Conservation (phyloP, 75 land plant species). For the Azolla pinnata region DNA sequence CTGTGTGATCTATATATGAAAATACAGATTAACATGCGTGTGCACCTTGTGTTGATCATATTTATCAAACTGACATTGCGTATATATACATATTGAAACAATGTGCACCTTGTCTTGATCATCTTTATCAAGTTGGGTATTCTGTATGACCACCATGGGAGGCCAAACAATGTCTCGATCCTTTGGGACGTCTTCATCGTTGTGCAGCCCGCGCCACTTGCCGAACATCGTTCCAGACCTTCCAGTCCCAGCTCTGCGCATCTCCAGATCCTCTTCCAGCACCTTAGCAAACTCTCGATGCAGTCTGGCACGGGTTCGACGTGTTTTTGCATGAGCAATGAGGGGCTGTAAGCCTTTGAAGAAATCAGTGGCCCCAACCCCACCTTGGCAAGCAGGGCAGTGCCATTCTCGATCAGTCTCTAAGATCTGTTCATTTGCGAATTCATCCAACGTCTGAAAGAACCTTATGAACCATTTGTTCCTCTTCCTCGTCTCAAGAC, state of each 20-base stretch:
- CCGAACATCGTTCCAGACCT: conserved; percentile 49
- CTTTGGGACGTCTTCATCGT: conserved; percentile 12
- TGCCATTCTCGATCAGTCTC: conserved; percentile 89
- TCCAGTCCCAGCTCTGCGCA: conserved; percentile 41
- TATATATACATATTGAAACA: too few relatives aligned
- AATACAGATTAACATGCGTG: too few relatives aligned
- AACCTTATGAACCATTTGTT: conserved; percentile 57
- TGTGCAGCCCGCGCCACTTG: conserved; percentile 63
- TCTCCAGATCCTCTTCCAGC: conserved; percentile 59
- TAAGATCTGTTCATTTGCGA: conserved; percentile 46
- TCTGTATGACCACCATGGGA: conserved; percentile 32
- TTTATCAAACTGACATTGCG: too few relatives aligned
- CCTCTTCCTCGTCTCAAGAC: conserved; percentile 58
- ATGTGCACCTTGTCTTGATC: conserved; percentile 74
- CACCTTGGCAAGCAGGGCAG: conserved; percentile 82
- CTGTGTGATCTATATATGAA: too few relatives aligned
- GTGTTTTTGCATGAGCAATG: conserved; percentile 74
- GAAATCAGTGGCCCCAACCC: conserved; percentile 94
- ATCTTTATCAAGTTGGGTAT: conserved; percentile 39
- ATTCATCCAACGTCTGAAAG: conserved; percentile 45
- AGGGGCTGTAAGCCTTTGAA: conserved; percentile 72
- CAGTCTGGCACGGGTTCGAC: conserved; percentile 56
- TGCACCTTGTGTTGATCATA: too few relatives aligned
- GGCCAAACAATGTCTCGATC: conserved; percentile 31
- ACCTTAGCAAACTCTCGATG: conserved; percentile 61